phyloP scores from a whole-genome alignment of 1,284 basidiomycete genomes.

The Singerocomus rubriflavus region DNA sequence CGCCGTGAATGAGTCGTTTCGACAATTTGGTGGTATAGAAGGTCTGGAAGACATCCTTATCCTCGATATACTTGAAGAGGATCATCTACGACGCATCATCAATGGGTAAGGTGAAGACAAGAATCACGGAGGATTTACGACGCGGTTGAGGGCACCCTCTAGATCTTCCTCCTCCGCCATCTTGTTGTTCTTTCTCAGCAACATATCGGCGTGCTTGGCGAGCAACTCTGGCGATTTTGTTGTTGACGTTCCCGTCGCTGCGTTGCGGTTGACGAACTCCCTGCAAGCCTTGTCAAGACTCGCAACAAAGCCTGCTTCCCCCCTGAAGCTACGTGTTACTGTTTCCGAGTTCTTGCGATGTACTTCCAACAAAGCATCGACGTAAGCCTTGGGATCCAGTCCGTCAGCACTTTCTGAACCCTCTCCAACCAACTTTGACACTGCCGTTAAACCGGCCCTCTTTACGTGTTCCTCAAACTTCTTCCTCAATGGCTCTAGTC shows the following conservation, averaged over 20 bases:
- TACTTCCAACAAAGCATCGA: slow-evolving; percentile 89
- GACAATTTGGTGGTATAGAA: slow-evolving; percentile 98
- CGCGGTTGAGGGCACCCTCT: slow-evolving; percentile 87
- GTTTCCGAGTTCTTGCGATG: slow-evolving; percentile 92
- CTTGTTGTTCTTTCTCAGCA: slow-evolving; percentile 96
- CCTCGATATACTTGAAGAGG: slow-evolving; percentile 98
- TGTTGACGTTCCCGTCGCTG: slow-evolving; percentile 78
- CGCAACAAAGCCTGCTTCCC: slow-evolving; percentile 93
- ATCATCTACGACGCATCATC: slow-evolving; percentile 70
- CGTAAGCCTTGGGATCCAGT: slow-evolving; percentile 88
- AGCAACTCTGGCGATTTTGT: slow-evolving; percentile 95
- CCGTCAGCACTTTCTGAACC: slow-evolving; percentile 62
- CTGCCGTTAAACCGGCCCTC: slow-evolving; percentile 79
- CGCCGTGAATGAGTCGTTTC: slow-evolving; percentile 89
- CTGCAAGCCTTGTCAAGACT: slow-evolving; percentile 95
- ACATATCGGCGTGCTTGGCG: slow-evolving; percentile 89
- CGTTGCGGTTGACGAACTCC: slow-evolving; percentile 95
- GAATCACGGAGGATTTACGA: slow-evolving; percentile 52
- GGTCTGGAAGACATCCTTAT: slow-evolving; percentile 99
- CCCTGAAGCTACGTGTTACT: slow-evolving; percentile 87
- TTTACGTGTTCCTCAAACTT: slow-evolving; percentile 96
- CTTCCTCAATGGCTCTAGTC: slow-evolving; percentile 88
- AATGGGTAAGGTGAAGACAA: neutral
- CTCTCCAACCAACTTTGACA: slow-evolving; percentile 79
- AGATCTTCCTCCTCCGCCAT: slow-evolving; percentile 89